Conservation (phyloP, 2,329 filamentous ascomycete genomes). For the Arachnomyces sp. region DNA sequence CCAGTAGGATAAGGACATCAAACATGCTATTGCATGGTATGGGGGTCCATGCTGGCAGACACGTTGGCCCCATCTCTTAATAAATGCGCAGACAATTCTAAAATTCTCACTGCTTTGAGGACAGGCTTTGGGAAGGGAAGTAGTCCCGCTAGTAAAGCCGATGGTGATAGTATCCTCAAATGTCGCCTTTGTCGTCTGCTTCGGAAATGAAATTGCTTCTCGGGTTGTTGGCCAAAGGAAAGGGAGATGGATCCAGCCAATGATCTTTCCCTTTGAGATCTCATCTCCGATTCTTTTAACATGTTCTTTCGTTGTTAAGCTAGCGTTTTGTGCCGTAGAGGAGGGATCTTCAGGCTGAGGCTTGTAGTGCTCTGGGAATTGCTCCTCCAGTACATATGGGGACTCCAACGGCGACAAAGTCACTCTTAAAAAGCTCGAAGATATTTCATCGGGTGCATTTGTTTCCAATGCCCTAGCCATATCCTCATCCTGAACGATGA, state of each 20-base stretch:
- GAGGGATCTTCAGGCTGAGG: neutral
- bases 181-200: too few relatives aligned
- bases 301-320: too few relatives aligned
- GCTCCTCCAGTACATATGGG: too few relatives aligned
- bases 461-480: neutral
- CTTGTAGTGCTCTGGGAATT: too few relatives aligned
- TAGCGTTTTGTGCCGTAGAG: too few relatives aligned
- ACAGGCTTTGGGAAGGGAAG: conserved; percentile 41
- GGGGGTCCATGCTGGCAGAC: conserved; percentile 15
- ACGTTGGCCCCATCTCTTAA: conserved; percentile 8
- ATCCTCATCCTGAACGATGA: conserved; percentile 1
- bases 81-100: conserved; percentile 25
- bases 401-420: neutral
- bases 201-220: neutral
- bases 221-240: neutral
- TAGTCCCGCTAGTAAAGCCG: conserved; percentile 47
- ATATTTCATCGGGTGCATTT: too few relatives aligned
- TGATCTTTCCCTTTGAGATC: neutral
- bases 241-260: neutral
- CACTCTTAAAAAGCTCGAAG: neutral
- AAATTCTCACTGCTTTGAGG: conserved; percentile 25
- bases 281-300: too few relatives aligned
- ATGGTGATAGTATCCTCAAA: conserved; percentile 30
- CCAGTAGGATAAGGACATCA: conserved; percentile 7
- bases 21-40: conserved; percentile 16